Conservation (phyloP, 1,284 basidiomycete genomes). For the Xerocomus cyaneibrunnescens region DNA sequence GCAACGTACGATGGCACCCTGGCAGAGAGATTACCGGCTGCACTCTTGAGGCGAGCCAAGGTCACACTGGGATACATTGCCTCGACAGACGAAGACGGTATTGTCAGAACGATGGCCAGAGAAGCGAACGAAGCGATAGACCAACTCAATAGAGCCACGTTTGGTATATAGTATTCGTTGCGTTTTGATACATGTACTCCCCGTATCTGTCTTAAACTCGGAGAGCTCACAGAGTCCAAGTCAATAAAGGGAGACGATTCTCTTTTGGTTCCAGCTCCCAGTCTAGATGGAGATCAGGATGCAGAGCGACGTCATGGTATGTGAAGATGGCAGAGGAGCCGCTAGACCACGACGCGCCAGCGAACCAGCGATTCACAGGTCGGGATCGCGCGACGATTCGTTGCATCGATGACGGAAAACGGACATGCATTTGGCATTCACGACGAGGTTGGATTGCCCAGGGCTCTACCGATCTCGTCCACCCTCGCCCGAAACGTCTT, state of each 20-base stretch:
- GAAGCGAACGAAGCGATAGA: conserved; percentile 63
- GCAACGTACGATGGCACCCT: conserved; percentile 44
- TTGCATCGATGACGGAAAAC: not conserved
- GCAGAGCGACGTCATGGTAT: conserved; percentile 20
- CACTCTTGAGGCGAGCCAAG: conserved; percentile 52
- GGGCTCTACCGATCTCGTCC: conserved; percentile 65
- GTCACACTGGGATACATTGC: conserved; percentile 71
- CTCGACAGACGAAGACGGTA: conserved; percentile 68
- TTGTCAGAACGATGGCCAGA: conserved; percentile 77
- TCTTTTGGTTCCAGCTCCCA: conserved; percentile 53
- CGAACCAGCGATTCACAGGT: conserved; percentile 23
- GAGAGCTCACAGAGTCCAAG: conserved; percentile 64
- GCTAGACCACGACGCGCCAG: conserved; percentile 27
- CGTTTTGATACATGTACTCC: conserved; percentile 52
- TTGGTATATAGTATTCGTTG: conserved; percentile 41
- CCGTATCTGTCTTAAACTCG: conserved; percentile 86
- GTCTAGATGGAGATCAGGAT: conserved; percentile 5
- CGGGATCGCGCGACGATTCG: not conserved
- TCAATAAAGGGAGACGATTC: conserved; percentile 66
- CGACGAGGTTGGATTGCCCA: conserved; percentile 35
- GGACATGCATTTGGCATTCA: conserved; percentile 4
- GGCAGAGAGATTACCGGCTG: conserved; percentile 35
- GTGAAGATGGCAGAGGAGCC: conserved; percentile 28
- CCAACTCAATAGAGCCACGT: conserved; percentile 48
- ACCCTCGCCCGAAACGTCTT: conserved; percentile 63